Conservation (phyloP, 306 rosid species). For the Corylus heterophylla region DNA sequence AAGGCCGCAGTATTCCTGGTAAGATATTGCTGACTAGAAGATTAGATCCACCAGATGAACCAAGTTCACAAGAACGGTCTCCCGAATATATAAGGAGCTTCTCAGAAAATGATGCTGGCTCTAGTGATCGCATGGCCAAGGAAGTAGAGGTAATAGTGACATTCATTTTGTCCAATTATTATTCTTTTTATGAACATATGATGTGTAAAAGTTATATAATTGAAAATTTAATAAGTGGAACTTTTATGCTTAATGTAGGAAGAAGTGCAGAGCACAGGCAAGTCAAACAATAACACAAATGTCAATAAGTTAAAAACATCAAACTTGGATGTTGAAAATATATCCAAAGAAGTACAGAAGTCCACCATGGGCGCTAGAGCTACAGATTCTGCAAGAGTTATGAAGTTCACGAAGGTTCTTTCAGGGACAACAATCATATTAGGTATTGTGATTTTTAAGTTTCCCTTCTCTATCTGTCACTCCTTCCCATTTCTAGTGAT, state of each 20-base stretch:
- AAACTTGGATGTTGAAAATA: slow-evolving; percentile 37
- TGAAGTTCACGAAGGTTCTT: slow-evolving; percentile 80
- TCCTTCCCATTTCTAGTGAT: background rate
- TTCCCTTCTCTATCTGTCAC: slow-evolving; percentile 9
- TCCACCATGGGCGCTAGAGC: slow-evolving; percentile 75
- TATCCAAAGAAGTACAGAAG: slow-evolving; percentile 53
- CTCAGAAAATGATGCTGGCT: slow-evolving; percentile 57
- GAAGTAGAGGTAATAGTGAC: slow-evolving; percentile 48
- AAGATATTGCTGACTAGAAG: slow-evolving; percentile 76
- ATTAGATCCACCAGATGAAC: slow-evolving; percentile 42
- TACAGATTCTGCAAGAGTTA: slow-evolving; percentile 85
- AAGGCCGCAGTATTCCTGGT: slow-evolving; percentile 94
- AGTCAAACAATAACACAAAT: slow-evolving; percentile 33
- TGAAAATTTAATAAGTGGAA: background rate
- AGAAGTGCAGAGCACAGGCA: slow-evolving; percentile 48
- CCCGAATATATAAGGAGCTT: slow-evolving; percentile 58
- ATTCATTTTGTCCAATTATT: background rate
- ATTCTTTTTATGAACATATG: background rate
- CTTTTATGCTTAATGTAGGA: slow-evolving; percentile 55
- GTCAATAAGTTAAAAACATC: slow-evolving; percentile 53
- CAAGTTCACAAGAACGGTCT: slow-evolving; percentile 41
- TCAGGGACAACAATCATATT: slow-evolving; percentile 71
- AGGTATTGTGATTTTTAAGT: slow-evolving; percentile 49
- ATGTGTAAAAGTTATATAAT: background rate
- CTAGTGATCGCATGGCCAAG: slow-evolving; percentile 57